Evolutionary conservation across 345 rosid species (phyloP).

Genomic region (Carallia brachiata): DNA sequence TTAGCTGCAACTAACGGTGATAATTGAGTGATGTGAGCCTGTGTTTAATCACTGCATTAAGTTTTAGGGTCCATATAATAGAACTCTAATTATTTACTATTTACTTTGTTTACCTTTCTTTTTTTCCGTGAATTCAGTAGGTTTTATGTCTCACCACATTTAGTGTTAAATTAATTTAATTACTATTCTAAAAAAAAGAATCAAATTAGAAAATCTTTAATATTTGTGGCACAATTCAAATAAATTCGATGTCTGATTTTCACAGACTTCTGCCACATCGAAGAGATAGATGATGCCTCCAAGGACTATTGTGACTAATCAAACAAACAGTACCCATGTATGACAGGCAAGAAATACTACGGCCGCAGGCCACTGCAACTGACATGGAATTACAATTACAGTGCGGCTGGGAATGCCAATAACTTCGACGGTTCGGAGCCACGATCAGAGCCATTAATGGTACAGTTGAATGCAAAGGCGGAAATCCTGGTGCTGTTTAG

Average conservation of each 20-base stretch:
- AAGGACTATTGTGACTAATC: slow-evolving; percentile 38
- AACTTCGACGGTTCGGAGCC: slow-evolving; percentile 46
- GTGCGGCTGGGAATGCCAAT: slow-evolving; percentile 36
- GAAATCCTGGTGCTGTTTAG: slow-evolving; percentile 23
- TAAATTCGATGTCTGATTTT: slow-evolving; percentile 6
- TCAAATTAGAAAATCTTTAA: too few relatives aligned
- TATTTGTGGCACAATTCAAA: not conserved
- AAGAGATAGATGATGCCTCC: slow-evolving; percentile 45
- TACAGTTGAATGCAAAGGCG: slow-evolving; percentile 38
- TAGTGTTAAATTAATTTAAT: too few relatives aligned
- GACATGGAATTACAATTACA: slow-evolving; percentile 50
- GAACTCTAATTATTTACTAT: too few relatives aligned
- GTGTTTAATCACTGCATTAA: too few relatives aligned
- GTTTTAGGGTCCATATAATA: too few relatives aligned
- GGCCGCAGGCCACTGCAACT: slow-evolving; percentile 54
- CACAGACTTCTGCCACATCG: slow-evolving; percentile 60
- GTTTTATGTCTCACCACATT: too few relatives aligned
- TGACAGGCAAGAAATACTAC: slow-evolving; percentile 36
- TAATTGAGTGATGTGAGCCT: too few relatives aligned
- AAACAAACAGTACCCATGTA: slow-evolving; percentile 52
- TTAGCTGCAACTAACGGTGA: too few relatives aligned
- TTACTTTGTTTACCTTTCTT: too few relatives aligned
- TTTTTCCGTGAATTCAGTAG: too few relatives aligned
- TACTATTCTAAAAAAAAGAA: too few relatives aligned
- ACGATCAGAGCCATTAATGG: slow-evolving; percentile 49